Conservation (phyloP, 495 filamentous ascomycete species). For the Penicillium robsamsonii region DNA sequence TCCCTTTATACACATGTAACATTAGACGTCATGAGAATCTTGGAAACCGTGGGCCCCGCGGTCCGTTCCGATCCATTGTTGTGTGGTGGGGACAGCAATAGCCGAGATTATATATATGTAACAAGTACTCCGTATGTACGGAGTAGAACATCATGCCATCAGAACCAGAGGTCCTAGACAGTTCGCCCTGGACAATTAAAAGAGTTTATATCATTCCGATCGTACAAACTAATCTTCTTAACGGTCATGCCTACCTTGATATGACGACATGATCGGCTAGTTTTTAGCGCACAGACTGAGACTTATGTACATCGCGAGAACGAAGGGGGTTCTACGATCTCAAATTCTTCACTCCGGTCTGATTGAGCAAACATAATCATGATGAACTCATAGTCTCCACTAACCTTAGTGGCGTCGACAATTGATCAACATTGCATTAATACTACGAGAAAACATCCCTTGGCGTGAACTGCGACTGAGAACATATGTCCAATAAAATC, state of each 20-base stretch:
- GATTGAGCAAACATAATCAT: not conserved
- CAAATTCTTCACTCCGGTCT: not conserved
- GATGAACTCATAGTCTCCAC: not conserved
- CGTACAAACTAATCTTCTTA: not conserved
- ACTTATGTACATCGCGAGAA: not conserved
- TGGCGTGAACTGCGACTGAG: not conserved
- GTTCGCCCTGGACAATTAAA: not conserved
- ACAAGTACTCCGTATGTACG: no score
- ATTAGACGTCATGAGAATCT: not conserved
- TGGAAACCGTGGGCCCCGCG: conserved; percentile 5
- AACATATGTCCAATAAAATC: conserved; percentile 5
- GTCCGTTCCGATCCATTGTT: conserved; percentile 11
- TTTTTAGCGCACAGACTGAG: not conserved
- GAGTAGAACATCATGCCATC: not conserved
- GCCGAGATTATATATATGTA: not conserved
- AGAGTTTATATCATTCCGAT: not conserved
- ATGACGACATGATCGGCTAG: conserved; percentile 5
- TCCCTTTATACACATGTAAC: no score
- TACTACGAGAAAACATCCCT: not conserved
- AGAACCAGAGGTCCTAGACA: not conserved
- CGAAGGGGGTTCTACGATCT: not conserved
- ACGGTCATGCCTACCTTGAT: not conserved
- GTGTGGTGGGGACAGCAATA: not conserved
- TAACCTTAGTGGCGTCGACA: not conserved
- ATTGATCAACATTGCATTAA: not conserved